phyloP scores from a whole-genome alignment of 2,329 filamentous ascomycete species.

The Ascochyta koolunga region DNA sequence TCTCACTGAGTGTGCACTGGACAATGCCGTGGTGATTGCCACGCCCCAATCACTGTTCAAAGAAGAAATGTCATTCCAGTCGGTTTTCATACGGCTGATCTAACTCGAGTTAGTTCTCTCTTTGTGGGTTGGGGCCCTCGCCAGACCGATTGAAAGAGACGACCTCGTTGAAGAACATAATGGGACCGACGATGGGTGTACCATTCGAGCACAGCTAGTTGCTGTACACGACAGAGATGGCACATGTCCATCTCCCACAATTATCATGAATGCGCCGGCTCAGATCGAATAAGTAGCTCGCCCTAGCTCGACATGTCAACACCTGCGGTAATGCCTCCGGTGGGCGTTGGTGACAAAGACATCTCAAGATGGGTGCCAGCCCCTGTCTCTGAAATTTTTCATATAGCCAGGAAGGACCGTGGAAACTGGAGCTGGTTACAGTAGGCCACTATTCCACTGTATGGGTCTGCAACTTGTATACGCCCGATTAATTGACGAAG shows the following conservation, averaged over 20 bases:
- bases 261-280: constrained; percentile 49
- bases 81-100: constrained; percentile 69
- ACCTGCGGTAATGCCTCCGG: constrained; percentile 52
- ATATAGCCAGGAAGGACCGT: too few relatives aligned
- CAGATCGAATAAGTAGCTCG: constrained; percentile 51
- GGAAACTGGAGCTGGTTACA: too few relatives aligned
- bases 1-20: constrained; percentile 66
- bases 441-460: too few relatives aligned
- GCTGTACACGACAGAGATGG: constrained; percentile 30
- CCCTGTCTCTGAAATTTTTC: too few relatives aligned
- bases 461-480: too few relatives aligned
- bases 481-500: too few relatives aligned
- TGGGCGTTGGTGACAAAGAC: constrained; percentile 51
- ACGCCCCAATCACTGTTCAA: constrained; percentile 68
- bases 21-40: constrained; percentile 67
- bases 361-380: constrained; percentile 50
- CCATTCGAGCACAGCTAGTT: constrained; percentile 46
- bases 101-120: constrained; percentile 28
- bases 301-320: constrained; percentile 58
- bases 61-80: constrained; percentile 68
- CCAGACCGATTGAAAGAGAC: constrained; percentile 67
- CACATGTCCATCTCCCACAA: constrained; percentile 37
- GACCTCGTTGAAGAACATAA: constrained; percentile 65
- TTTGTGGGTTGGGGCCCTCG: constrained; percentile 39
- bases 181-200: constrained; percentile 56